These are phyloP conservation scores for Eimeria maxima DNA, from an alignment of 169 alveolate genomes.

Conservation along the genomic window DNA sequence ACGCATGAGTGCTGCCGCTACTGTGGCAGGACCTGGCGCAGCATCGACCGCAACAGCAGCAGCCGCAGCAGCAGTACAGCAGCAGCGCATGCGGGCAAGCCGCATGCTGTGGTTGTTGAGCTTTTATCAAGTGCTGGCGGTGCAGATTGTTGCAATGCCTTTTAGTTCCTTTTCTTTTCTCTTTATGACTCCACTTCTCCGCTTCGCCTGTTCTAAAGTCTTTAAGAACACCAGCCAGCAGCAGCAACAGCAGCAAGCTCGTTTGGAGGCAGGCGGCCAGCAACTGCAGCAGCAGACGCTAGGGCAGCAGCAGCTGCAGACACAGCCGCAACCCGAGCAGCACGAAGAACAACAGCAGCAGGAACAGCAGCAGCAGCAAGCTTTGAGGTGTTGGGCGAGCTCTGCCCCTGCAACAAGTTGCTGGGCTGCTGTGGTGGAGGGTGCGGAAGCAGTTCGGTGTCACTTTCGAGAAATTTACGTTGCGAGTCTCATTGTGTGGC, in stretches of 20 bases:
- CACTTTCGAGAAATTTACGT: conserved; percentile 17
- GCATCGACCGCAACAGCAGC: not conserved
- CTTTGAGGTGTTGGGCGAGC: not conserved
- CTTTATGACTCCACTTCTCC: not conserved
- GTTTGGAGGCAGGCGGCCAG: not conserved
- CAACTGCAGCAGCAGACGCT: conserved; percentile 30
- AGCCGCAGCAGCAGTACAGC: no score
- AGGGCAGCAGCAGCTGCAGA: not conserved
- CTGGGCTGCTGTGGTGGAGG: conserved; percentile 1
- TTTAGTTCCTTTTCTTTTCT: conserved; percentile 33
- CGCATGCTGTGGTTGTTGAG: conserved; percentile 45
- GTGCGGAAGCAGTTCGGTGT: not conserved
- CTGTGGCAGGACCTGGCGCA: conserved; percentile 22
- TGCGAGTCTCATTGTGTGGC: conserved; percentile 39
- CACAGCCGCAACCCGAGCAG: no score
- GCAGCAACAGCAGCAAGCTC: no score
- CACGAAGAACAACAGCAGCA: no score
- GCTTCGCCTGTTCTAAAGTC: not conserved
- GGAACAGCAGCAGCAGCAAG: no score
- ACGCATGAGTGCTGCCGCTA: conserved; percentile 7
- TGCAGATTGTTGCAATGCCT: conserved; percentile 35
- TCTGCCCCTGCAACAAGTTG: not conserved
- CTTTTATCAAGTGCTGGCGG: conserved; percentile 33
- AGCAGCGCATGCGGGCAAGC: not conserved
- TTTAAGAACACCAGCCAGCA: not conserved